Evolutionary conservation across 495 filamentous ascomycete genomes (phyloP).

Genomic region (Evansstolkia leycettana): DNA sequence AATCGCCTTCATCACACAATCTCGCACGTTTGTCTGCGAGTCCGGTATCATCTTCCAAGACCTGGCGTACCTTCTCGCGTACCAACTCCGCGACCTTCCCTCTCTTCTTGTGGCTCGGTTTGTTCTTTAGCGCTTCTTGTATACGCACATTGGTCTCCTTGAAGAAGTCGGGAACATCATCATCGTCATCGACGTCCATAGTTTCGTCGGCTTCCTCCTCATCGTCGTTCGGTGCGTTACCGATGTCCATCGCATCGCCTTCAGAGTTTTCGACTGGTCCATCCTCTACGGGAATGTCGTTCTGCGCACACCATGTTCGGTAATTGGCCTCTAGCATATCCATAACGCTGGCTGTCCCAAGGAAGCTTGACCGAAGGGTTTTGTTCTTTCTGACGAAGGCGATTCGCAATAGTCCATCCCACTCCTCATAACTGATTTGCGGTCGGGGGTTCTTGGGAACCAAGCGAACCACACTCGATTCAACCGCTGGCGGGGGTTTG

Average conservation of each 20-base stretch:
- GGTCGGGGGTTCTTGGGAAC: slow-evolving; percentile 72
- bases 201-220: slow-evolving; percentile 23
- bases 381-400: slow-evolving; percentile 70
- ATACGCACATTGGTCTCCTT: slow-evolving; percentile 44
- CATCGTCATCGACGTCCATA: slow-evolving; percentile 45
- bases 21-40: slow-evolving; percentile 69
- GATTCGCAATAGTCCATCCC: slow-evolving; percentile 80
- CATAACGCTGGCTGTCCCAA: slow-evolving; percentile 67
- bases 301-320: slow-evolving; percentile 75
- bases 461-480: slow-evolving; percentile 69
- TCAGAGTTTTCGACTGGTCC: slow-evolving; percentile 33
- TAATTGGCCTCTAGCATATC: slow-evolving; percentile 77
- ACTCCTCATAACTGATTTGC: slow-evolving; percentile 83
- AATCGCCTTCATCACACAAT: slow-evolving; percentile 84
- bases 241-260: slow-evolving; percentile 32
- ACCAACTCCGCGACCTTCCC: slow-evolving; percentile 69
- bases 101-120: slow-evolving; percentile 50
- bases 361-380: slow-evolving; percentile 64
- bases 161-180: slow-evolving; percentile 66
- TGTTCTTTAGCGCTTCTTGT: slow-evolving; percentile 26
- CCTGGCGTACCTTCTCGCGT: slow-evolving; percentile 68
- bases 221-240: slow-evolving; percentile 20
- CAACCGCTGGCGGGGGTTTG: slow-evolving; percentile 83
- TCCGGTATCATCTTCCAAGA: slow-evolving; percentile 62
- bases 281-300: slow-evolving; percentile 69